Base-by-base conservation (phyloP, 2,329 filamentous ascomycete species). In the Pestalotiopsis sp. region DNA sequence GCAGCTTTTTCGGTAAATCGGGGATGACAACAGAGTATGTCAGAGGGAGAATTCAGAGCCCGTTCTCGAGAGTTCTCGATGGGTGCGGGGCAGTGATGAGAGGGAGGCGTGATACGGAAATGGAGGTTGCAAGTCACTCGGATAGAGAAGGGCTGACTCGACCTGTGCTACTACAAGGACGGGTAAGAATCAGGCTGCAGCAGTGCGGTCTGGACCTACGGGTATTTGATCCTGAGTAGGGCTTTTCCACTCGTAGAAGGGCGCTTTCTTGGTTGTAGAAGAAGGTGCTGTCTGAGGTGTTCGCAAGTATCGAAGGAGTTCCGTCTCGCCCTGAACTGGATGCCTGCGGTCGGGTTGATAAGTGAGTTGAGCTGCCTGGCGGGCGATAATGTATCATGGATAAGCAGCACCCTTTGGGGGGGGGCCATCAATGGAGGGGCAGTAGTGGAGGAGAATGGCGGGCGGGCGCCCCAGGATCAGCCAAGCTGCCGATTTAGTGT, bases 1-100 rank as follows among this genome's bases (percentile, higher is more conserved):
- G 64, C 52, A 56, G 31, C 49, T 36, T 69, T 36, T 36, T 36
- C 31, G 75, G 74, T 71, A 73, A 76, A 73, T 73, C 72, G 74
- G 73, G 74, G 72, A 74, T 71, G 71, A 76, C 74, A 70, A 69
- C 72, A 73, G 70, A 67, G 66, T 68, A 71, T 36, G 31, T 36
- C 31, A 66, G 66, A 67, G 58, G 57, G 38, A 49, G 57, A 67
- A 58, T 25, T 38, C 13, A 4, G 40, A 64, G 27, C 20, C 5
- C 17, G 45, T 25, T 45, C 36, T 64, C 36, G 41, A 49, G 25
- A 20, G 38, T 27, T 11, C 36, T 36, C 27, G 59, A 62, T 62
- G 41, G 36, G 56, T 66, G 65, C 65, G 65, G 65, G 65, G 65
- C 65, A 38, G 40, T 38, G 62, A 62, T 67, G 49, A 36, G 57